A percentile compares a stretch with the other conserved stretches of the same genome.
These are phyloP conservation scores for Paraphaeosphaeria minitans DNA, from an alignment of 2,329 filamentous ascomycete species.

Conservation along the genomic window DNA sequence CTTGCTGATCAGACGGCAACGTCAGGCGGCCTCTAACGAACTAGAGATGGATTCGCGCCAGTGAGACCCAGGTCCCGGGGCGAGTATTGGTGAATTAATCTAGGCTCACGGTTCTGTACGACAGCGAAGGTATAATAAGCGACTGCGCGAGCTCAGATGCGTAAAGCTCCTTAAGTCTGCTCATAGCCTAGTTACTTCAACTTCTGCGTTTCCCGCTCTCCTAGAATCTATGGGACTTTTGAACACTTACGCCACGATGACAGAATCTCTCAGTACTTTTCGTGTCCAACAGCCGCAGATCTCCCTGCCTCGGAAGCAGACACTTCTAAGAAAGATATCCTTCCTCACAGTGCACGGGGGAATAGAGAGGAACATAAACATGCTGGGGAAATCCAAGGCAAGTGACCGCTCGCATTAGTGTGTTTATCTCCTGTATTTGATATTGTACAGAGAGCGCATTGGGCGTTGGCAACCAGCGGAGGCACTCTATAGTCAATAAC, in stretches of 20 bases:
- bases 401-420: slow-evolving; percentile 2
- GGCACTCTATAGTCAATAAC: too few relatives aligned
- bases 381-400: too few relatives aligned
- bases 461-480: too few relatives aligned
- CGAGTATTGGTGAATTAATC: slow-evolving; percentile 18
- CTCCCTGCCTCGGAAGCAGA: slow-evolving; percentile 9
- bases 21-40: slow-evolving; percentile 11
- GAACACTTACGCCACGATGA: slow-evolving; percentile 12
- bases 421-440: not conserved
- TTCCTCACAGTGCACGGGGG: slow-evolving; percentile 6
- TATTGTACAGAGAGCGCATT: too few relatives aligned
- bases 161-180: not conserved
- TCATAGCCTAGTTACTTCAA: slow-evolving; percentile 21
- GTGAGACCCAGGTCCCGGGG: slow-evolving; percentile 9
- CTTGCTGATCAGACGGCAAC: slow-evolving; percentile 8
- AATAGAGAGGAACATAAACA: too few relatives aligned
- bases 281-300: slow-evolving; percentile 2
- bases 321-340: too few relatives aligned
- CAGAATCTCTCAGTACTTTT: slow-evolving; percentile 12
- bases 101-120: slow-evolving; percentile 2
- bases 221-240: slow-evolving; percentile 4
- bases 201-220: slow-evolving; percentile 12
- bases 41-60: slow-evolving; percentile 10
- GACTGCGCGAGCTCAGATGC: slow-evolving; percentile 10
- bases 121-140: slow-evolving; percentile 15